phyloP scores from a whole-genome alignment of 1,284 basidiomycete genomes.

The Leccinum angustisporum region DNA sequence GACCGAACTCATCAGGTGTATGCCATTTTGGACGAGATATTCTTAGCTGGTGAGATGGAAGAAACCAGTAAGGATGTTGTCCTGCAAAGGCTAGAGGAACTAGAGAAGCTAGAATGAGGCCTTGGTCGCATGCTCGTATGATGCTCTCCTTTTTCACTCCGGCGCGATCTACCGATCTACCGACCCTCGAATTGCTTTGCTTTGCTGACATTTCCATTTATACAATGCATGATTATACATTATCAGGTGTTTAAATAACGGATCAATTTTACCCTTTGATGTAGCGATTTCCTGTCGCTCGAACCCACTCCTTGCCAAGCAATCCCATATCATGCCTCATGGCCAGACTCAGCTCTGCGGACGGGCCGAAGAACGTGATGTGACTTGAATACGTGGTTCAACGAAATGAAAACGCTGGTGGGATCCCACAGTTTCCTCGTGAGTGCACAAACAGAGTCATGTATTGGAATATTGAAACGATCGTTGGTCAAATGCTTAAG shows the following conservation, averaged over 20 bases:
- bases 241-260: conserved; percentile 25
- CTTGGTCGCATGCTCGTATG: conserved; percentile 10
- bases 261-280: not conserved
- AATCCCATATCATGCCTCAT: not conserved
- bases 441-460: conserved; percentile 1
- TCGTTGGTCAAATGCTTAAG: not conserved
- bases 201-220: conserved; percentile 15
- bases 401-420: not conserved
- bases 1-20: conserved; percentile 64
- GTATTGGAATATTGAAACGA: not conserved
- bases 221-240: not conserved
- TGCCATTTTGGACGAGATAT: conserved; percentile 96
- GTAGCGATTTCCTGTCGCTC: not conserved
- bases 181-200: conserved; percentile 4
- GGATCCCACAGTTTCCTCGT: not conserved
- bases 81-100: conserved; percentile 81
- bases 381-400: not conserved
- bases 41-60: conserved; percentile 98
- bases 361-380: not conserved
- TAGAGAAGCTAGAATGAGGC: conserved; percentile 82
- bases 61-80: conserved; percentile 98
- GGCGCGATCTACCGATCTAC: conserved; percentile 7
- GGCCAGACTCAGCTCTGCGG: not conserved
- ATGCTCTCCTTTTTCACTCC: conserved; percentile 2
- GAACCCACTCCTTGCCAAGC: not conserved